phyloP scores from a whole-genome alignment of 2,329 filamentous ascomycete genomes.

The Chaetomium globosum region DNA sequence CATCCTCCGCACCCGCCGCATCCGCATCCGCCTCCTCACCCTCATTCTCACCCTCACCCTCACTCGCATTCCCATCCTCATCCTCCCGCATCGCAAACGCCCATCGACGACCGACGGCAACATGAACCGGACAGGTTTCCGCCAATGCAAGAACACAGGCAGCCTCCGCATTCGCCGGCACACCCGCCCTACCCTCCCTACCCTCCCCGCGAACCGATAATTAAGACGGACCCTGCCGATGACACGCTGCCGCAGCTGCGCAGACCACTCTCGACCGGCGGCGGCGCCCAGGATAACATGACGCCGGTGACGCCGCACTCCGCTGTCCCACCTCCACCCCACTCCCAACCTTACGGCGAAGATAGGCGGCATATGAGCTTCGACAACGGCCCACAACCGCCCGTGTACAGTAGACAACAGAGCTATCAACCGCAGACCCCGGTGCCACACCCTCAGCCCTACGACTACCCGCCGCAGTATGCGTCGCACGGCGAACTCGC shows the following conservation, averaged over 20 bases:
- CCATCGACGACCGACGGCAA: constrained; percentile 58
- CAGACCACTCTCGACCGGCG: constrained; percentile 57
- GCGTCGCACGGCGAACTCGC: constrained; percentile 44
- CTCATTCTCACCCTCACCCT: constrained; percentile 1
- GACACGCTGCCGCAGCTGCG: constrained; percentile 48
- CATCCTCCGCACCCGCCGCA: constrained; percentile 30
- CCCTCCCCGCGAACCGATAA: constrained; percentile 53
- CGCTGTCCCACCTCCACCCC: constrained; percentile 39
- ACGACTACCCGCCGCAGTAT: constrained; percentile 41
- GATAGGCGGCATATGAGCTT: constrained; percentile 58
- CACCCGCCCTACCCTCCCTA: constrained; percentile 45
- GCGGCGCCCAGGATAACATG: constrained; percentile 44
- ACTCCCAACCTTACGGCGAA: constrained; percentile 48
- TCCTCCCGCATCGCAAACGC: constrained; percentile 32
- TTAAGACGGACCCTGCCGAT: constrained; percentile 60
- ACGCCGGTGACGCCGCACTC: constrained; percentile 44
- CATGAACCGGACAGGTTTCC: constrained; percentile 60
- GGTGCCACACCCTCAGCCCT: constrained; percentile 44
- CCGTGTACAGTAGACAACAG: constrained; percentile 45
- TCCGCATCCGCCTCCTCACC: constrained; percentile 1
- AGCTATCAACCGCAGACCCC: constrained; percentile 50
- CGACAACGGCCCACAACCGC: constrained; percentile 50
- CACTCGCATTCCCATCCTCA: not conserved
- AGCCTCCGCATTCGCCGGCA: constrained; percentile 42
- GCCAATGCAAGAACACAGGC: constrained; percentile 58